phyloP scores from a whole-genome alignment of 129 eudicot species.

The Heracleum sosnowskyi region DNA sequence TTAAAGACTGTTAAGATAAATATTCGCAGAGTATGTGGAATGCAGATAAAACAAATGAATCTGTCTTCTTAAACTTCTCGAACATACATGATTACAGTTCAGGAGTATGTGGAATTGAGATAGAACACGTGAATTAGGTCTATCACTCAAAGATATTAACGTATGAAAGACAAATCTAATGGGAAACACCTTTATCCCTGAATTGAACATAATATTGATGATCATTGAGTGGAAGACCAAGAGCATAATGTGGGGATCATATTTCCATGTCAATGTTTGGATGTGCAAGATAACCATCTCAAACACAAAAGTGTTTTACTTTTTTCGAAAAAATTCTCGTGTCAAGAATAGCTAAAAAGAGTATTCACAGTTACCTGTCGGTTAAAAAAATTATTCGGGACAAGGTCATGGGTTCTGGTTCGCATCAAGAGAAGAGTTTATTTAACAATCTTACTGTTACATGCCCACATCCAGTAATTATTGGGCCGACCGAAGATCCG shows the following conservation, averaged over 20 bases:
- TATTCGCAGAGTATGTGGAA: neutral
- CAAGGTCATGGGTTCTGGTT: neutral
- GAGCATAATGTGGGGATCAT: slow-evolving; percentile 5
- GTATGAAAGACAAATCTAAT: slow-evolving; percentile 5
- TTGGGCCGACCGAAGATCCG: too few relatives aligned
- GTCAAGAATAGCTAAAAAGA: neutral
- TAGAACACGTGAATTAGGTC: neutral
- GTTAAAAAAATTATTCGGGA: neutral
- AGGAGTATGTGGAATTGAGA: neutral
- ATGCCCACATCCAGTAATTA: too few relatives aligned
- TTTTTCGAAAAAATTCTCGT: neutral
- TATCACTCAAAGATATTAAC: neutral
- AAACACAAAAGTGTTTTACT: neutral
- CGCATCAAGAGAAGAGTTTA: too few relatives aligned
- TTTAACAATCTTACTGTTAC: too few relatives aligned
- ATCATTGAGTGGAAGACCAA: slow-evolving; percentile 8
- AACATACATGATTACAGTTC: neutral
- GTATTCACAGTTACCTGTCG: neutral
- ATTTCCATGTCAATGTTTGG: neutral
- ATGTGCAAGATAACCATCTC: neutral
- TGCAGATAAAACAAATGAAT: slow-evolving; percentile 8
- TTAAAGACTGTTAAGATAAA: neutral
- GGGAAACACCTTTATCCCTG: slow-evolving; percentile 5
- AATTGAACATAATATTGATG: neutral
- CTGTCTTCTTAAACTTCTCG: neutral